Conservation (phyloP, 495 filamentous ascomycete species). For the Lophium mytilinum region DNA sequence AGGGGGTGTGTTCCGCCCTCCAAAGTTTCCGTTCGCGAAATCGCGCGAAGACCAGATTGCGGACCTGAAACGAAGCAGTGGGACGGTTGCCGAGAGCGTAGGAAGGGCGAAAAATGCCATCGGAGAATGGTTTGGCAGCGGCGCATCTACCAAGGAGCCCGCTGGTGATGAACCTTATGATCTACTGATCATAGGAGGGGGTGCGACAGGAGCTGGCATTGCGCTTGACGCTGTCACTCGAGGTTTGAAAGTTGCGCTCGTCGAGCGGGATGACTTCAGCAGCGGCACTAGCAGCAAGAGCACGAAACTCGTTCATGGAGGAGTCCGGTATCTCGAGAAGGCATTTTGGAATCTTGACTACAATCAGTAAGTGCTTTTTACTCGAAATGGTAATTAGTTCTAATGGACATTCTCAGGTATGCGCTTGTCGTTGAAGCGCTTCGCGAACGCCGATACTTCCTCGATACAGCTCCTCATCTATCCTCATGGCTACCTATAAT, state of each 20-base stretch:
- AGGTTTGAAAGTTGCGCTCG: slow-evolving; percentile 83
- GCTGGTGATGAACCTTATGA: slow-evolving; percentile 46
- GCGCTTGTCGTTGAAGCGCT: slow-evolving; percentile 88
- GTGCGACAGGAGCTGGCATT: slow-evolving; percentile 87
- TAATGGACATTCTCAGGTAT: slow-evolving; percentile 46
- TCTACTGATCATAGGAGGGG: slow-evolving; percentile 86
- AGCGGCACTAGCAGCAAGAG: slow-evolving; percentile 92
- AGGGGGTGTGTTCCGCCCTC: slow-evolving; percentile 69
- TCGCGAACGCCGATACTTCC: slow-evolving; percentile 89
- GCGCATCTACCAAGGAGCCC: slow-evolving; percentile 4
- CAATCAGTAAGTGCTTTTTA: slow-evolving; percentile 51
- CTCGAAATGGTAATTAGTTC: not conserved
- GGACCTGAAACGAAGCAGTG: slow-evolving; percentile 45
- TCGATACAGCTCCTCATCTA: slow-evolving; percentile 92
- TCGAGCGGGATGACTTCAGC: slow-evolving; percentile 95
- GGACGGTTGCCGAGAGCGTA: slow-evolving; percentile 9
- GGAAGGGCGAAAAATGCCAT: slow-evolving; percentile 30
- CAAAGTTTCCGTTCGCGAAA: slow-evolving; percentile 73
- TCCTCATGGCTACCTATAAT: slow-evolving; percentile 95
- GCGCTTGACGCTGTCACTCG: slow-evolving; percentile 89
- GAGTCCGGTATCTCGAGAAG: slow-evolving; percentile 94
- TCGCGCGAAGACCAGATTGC: slow-evolving; percentile 57
- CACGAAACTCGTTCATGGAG: slow-evolving; percentile 95
- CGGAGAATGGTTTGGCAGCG: slow-evolving; percentile 12
- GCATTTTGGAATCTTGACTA: slow-evolving; percentile 96